Base-by-base conservation (phyloP, 192 early-diverging fungal genomes). In the Funneliformis mosseae region DNA sequence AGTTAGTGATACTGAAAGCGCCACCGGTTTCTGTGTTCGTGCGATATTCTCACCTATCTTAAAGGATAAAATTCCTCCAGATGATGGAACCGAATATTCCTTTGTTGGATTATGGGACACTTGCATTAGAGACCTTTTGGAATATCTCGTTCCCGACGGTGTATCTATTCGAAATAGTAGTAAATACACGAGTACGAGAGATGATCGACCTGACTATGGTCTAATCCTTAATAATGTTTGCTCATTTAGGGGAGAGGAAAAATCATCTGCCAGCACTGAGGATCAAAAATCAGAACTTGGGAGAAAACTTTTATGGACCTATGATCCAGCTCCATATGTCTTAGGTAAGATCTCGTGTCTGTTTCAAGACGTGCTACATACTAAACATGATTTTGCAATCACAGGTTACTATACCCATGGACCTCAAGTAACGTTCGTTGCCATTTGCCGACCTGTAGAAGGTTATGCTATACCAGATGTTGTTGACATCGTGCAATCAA, bases 211-310 rank as follows among this genome's bases (percentile, higher is more conserved):
- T 14, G 41, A 72, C 70, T 72, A 14, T 72, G 70, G 42, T 43
- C 16, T 72, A 8, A 72, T 72, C 38, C 70, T 72, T 18, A 73
- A 46, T 43, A 3, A 39, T 23, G 41, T 73, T 42, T 73, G 38
- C 41, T 41, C 42, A 18, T 73, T 73, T 45, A 73, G 71, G 9
- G 41, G 41, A 21, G 41, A 45, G 43, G 41, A 46, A 10, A 73
- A 73, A 43, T 38, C 71, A 4, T 7, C 5, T 1, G 4, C 2
- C 10, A 73, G 1, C n/a, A 25, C 3, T 10, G 41, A 43, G 0
- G 18, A 73, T 38, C 16, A 41, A 12, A 42, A 21, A 39, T 21
- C 39, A 3, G 71, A 73, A 23, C 71, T 73, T 7, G 6, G 10
- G 0, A 18, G 6, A 3, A 73, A 73, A 45, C 14, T 73, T 73